These are phyloP conservation scores for Erysimum cheiranthoides DNA, from an alignment of 345 rosid species.

Conservation along the genomic window DNA sequence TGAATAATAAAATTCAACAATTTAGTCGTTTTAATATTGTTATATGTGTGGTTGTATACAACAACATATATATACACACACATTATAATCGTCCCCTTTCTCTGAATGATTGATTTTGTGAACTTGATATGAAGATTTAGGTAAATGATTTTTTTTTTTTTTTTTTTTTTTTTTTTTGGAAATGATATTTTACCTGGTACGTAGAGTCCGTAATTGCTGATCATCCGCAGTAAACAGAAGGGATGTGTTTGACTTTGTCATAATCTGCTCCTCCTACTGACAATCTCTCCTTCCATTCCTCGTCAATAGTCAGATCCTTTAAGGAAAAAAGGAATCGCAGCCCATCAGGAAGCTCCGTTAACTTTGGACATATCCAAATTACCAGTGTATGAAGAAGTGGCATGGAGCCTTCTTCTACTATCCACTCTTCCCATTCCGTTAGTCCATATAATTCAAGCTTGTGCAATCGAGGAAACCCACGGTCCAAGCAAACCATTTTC, in stretches of 20 bases:
- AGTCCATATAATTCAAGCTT: rapidly evolving
- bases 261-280: slow-evolving; percentile 43
- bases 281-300: slow-evolving; percentile 34
- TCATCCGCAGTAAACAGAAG: background rate
- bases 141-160: no score
- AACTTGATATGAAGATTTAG: no score
- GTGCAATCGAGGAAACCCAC: slow-evolving; percentile 22
- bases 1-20: no score
- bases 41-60: no score
- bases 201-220: no score
- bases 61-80: no score
- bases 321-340: slow-evolving; percentile 28
- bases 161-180: no score
- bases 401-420: slow-evolving; percentile 42
- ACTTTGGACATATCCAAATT: no score
- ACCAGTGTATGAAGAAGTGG: slow-evolving; percentile 37
- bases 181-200: no score
- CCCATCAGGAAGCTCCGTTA: slow-evolving; percentile 41
- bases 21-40: no score
- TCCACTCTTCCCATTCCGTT: slow-evolving; percentile 12
- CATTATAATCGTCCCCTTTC: no score
- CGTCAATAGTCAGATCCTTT: slow-evolving; percentile 31
- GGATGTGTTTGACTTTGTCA: slow-evolving; percentile 48
- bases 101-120: no score
- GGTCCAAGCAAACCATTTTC: slow-evolving; percentile 31